Evolutionary conservation across 2,329 filamentous ascomycete species (phyloP).

Genomic region (Colletotrichum tanaceti): DNA sequence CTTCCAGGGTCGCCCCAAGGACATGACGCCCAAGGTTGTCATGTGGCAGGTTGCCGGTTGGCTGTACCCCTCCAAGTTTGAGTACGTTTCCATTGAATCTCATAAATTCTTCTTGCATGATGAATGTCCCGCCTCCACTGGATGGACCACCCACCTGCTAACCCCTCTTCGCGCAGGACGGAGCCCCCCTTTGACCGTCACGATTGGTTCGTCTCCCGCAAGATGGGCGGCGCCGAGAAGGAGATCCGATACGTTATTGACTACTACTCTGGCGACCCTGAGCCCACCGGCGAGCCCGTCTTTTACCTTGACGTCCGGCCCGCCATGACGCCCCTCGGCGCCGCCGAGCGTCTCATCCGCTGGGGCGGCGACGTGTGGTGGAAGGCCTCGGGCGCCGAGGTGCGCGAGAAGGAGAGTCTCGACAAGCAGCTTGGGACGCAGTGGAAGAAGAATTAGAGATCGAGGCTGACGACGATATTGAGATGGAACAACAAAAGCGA

Average conservation of each 20-base stretch:
- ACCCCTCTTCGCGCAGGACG: slow-evolving; percentile 60
- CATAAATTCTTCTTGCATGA: not conserved
- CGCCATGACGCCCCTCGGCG: slow-evolving; percentile 82
- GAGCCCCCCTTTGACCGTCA: slow-evolving; percentile 95
- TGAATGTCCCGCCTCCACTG: not conserved
- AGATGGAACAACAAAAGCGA: not conserved
- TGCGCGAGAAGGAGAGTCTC: slow-evolving; percentile 56
- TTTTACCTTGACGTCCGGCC: slow-evolving; percentile 96
- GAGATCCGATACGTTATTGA: slow-evolving; percentile 96
- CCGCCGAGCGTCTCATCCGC: slow-evolving; percentile 83
- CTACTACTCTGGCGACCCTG: slow-evolving; percentile 88
- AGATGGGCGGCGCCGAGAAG: slow-evolving; percentile 73
- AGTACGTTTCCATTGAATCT: slow-evolving; percentile 59
- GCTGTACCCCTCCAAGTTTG: slow-evolving; percentile 83
- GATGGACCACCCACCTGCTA: slow-evolving; percentile 37
- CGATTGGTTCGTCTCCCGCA: slow-evolving; percentile 92
- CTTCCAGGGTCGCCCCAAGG: slow-evolving; percentile 89
- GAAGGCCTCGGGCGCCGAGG: slow-evolving; percentile 80
- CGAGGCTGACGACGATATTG: too few species aligned
- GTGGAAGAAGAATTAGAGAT: slow-evolving; percentile 8
- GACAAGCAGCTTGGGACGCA: slow-evolving; percentile 30
- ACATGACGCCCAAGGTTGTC: slow-evolving; percentile 90
- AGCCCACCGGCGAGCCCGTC: slow-evolving; percentile 88
- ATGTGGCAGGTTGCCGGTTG: slow-evolving; percentile 84
- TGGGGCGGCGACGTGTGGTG: slow-evolving; percentile 98